These are phyloP conservation scores for Crithidia bombi DNA, from an alignment of 208 protist species.

Conservation along the genomic window DNA sequence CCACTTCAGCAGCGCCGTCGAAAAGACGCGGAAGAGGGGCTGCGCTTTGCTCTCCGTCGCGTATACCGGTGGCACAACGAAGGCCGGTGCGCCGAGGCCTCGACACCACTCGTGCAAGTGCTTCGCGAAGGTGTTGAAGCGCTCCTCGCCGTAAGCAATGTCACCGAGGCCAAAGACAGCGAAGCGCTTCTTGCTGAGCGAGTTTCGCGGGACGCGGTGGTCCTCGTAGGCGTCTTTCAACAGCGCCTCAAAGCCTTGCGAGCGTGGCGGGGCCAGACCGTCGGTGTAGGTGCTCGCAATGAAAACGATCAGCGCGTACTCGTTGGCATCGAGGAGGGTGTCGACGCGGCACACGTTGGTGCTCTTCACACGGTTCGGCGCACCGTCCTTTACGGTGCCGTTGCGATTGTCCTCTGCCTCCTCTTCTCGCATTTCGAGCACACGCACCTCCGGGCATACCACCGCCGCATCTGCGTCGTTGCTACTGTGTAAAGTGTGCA, in stretches of 20 bases:
- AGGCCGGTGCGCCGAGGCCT: constrained; percentile 67
- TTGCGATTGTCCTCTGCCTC: not conserved
- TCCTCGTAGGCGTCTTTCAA: constrained; percentile 85
- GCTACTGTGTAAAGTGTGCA: constrained; percentile 16
- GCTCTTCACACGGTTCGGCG: constrained; percentile 27
- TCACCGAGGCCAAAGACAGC: constrained; percentile 91
- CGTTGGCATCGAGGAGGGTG: constrained; percentile 48
- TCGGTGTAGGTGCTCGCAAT: constrained; percentile 84
- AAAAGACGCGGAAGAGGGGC: constrained; percentile 68
- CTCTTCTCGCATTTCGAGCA: constrained; percentile 38
- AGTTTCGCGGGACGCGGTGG: constrained; percentile 75
- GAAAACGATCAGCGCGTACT: constrained; percentile 66
- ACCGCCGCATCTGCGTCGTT: not conserved
- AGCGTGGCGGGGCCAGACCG: constrained; percentile 68
- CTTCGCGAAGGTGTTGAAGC: constrained; percentile 87
- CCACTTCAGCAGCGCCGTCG: constrained; percentile 63
- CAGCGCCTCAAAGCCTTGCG: constrained; percentile 63
- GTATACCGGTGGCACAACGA: constrained; percentile 83
- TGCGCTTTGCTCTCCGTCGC: constrained; percentile 62
- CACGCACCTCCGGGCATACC: constrained; percentile 23
- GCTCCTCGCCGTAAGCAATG: constrained; percentile 67
- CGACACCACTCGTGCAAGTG: constrained; percentile 73
- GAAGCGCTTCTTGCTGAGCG: constrained; percentile 64
- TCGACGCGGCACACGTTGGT: constrained; percentile 42
- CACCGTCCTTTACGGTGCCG: constrained; percentile 8